These are phyloP conservation scores for Pulicaria dysenterica DNA, from an alignment of 129 eudicot species.

Conservation along the genomic window DNA sequence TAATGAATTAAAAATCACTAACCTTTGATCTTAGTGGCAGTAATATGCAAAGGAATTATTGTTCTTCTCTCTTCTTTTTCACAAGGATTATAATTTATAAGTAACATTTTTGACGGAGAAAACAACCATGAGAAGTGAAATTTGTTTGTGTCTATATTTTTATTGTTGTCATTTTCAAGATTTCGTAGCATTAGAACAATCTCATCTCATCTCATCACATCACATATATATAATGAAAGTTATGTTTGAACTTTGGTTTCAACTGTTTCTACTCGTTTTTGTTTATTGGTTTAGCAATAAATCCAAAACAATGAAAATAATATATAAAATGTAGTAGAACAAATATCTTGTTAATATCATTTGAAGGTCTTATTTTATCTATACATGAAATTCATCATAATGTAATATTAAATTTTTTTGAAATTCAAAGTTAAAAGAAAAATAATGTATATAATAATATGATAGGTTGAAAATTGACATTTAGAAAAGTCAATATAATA, in stretches of 20 bases:
- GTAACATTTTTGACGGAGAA: constrained; percentile 40
- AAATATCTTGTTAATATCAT: too few species aligned
- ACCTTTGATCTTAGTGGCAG: neutral
- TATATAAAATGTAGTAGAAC: too few species aligned
- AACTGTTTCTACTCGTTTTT: constrained; percentile 33
- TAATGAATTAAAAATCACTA: neutral
- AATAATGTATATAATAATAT: too few species aligned
- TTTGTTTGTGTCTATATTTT: constrained; percentile 32
- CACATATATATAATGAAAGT: constrained; percentile 17
- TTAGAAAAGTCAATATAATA: too few species aligned
- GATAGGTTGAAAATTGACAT: too few species aligned
- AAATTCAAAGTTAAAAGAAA: too few species aligned
- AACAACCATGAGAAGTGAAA: constrained; percentile 32
- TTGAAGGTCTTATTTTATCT: too few species aligned
- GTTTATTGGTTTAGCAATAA: neutral
- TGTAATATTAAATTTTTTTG: too few species aligned
- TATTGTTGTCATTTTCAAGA: constrained; percentile 31
- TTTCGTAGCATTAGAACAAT: constrained; percentile 29
- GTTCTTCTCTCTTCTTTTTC: too few species aligned
- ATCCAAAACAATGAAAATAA: neutral
- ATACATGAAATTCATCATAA: too few species aligned
- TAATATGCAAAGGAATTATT: neutral
- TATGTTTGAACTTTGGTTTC: constrained; percentile 34
- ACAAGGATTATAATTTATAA: neutral
- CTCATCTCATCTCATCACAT: neutral